These are phyloP conservation scores for Plasmodium falciparum DNA, from an alignment of 169 alveolate genomes.

Conservation along the genomic window DNA sequence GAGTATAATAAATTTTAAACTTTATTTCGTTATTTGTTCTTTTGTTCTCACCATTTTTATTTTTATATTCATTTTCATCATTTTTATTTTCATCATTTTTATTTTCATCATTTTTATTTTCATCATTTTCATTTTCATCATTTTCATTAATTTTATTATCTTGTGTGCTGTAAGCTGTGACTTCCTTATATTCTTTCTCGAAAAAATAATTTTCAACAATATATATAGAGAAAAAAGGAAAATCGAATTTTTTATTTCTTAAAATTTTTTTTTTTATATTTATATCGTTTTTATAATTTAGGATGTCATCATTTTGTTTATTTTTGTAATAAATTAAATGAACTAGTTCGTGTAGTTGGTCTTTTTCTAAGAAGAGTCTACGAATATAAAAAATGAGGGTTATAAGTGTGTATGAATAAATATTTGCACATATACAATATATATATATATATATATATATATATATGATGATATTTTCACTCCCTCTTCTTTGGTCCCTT, in stretches of 20 bases:
- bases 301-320: conserved; percentile 5
- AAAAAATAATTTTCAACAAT: conserved; percentile 66
- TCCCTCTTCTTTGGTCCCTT: neutral
- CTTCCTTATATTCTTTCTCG: conserved; percentile 31
- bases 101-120: neutral
- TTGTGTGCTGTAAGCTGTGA: conserved; percentile 36
- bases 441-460: neutral
- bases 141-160: neutral
- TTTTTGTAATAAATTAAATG: conserved; percentile 57
- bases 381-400: neutral
- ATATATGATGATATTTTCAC: neutral
- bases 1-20: conserved; percentile 63
- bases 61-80: neutral
- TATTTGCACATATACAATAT: neutral
- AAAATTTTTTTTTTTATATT: conserved; percentile 62
- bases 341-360: conserved; percentile 23
- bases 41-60: neutral
- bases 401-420: neutral
- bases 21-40: neutral
- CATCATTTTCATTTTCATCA: neutral
- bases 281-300: conserved; percentile 12
- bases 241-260: conserved; percentile 37
- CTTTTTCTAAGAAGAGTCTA: conserved; percentile 36
- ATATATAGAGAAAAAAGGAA: conserved; percentile 32
- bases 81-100: neutral